These are phyloP conservation scores for Tetrastigma voinierianum DNA, from an alignment of 164 flowering plant species.

Conservation along the genomic window DNA sequence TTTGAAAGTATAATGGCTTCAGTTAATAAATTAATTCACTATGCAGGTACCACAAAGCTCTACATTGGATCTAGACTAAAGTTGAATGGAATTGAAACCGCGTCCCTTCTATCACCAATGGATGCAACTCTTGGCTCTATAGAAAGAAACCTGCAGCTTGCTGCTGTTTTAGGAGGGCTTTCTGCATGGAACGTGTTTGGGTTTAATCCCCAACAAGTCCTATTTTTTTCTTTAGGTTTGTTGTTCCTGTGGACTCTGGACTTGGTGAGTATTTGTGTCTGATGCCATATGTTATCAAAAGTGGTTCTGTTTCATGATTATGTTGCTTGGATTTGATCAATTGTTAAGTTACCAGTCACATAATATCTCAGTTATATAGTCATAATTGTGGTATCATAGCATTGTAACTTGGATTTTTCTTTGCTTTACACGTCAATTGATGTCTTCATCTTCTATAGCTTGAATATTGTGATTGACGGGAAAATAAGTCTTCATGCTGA, in stretches of 20 bases:
- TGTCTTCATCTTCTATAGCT: too few species aligned
- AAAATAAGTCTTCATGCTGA: too few species aligned
- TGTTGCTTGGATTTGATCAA: not conserved
- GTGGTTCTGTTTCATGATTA: not conserved
- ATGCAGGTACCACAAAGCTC: slow-evolving; percentile 76
- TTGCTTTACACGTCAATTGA: too few species aligned
- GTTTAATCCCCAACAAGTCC: slow-evolving; percentile 46
- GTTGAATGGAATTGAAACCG: slow-evolving; percentile 75
- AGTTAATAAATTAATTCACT: not conserved
- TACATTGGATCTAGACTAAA: slow-evolving; percentile 85
- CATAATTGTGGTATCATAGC: too few species aligned
- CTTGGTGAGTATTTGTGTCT: slow-evolving; percentile 34
- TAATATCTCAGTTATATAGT: too few species aligned
- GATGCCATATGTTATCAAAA: not conserved
- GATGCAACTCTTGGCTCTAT: slow-evolving; percentile 76
- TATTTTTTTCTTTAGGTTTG: slow-evolving; percentile 58
- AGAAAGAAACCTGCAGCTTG: slow-evolving; percentile 71
- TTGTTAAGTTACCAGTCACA: too few species aligned
- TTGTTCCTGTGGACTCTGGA: slow-evolving; percentile 78
- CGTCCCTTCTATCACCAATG: slow-evolving; percentile 71
- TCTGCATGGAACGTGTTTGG: slow-evolving; percentile 63
- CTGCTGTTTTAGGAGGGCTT: slow-evolving; percentile 56
- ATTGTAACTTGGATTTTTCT: too few species aligned
- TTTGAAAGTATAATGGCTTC: not conserved
- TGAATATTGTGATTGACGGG: too few species aligned